Evolutionary conservation across 306 rosid species (phyloP).

Genomic region (Oemleria cerasiformis): DNA sequence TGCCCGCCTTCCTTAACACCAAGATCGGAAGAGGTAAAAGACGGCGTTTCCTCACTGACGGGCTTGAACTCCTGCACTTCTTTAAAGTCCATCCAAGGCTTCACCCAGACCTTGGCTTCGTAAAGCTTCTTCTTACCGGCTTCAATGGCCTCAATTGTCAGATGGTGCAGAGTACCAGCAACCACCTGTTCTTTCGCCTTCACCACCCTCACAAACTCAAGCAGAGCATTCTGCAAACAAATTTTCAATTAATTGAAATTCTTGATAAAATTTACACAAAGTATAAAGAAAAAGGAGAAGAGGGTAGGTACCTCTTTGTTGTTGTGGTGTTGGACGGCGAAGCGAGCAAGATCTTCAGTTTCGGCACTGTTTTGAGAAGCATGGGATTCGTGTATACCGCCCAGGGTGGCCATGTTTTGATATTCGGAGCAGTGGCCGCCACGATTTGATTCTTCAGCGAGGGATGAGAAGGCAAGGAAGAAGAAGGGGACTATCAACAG

Average conservation of each 20-base stretch:
- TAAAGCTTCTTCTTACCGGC: constrained; percentile 74
- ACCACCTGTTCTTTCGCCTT: constrained; percentile 84
- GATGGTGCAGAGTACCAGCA: constrained; percentile 68
- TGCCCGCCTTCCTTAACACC: constrained; percentile 65
- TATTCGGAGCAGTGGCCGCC: background rate
- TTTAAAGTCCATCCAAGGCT: constrained; percentile 80
- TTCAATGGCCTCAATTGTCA: constrained; percentile 65
- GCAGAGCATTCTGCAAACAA: constrained; percentile 36
- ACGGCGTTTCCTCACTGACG: constrained; percentile 38
- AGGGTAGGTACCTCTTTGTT: constrained; percentile 30
- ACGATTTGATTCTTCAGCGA: background rate
- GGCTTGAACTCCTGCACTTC: constrained; percentile 73
- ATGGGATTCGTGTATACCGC: constrained; percentile 51
- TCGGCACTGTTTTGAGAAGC: constrained; percentile 51
- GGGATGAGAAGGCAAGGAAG: background rate
- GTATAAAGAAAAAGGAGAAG: background rate
- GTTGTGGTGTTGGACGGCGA: constrained; percentile 50
- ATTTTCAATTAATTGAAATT: background rate
- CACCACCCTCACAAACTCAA: constrained; percentile 74
- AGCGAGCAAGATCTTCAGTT: constrained; percentile 40
- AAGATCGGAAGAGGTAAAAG: constrained; percentile 61
- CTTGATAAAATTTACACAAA: background rate
- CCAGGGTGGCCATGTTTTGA: constrained; percentile 41
- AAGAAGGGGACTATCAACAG: background rate
- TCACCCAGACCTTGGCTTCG: constrained; percentile 89